These are phyloP conservation scores for Chlorella sp. DNA, from an alignment of 139 green algal species.

Conservation along the genomic window DNA sequence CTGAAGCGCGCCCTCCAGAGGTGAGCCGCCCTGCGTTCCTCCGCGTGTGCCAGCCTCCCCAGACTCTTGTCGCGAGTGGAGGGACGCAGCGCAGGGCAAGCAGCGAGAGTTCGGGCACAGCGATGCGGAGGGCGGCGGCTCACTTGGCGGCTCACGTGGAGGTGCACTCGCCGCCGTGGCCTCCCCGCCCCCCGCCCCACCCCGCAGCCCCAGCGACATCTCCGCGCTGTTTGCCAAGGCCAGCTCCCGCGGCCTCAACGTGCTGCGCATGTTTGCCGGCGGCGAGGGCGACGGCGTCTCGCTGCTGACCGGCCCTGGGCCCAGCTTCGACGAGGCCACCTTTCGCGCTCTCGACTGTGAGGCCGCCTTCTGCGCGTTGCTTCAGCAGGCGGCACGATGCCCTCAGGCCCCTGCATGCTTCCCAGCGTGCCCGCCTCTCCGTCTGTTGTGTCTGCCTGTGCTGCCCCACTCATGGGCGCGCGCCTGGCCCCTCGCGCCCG, in stretches of 20 bases:
- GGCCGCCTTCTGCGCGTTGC: not conserved
- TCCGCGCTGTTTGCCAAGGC: conserved; percentile 3
- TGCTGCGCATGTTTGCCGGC: conserved; percentile 16
- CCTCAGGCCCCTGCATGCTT: no score
- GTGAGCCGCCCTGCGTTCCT: not conserved
- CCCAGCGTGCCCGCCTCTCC: no score
- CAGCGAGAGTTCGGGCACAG: no score
- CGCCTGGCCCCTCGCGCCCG: not conserved
- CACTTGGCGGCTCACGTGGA: not conserved
- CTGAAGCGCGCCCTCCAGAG: not conserved
- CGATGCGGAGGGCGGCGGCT: not conserved
- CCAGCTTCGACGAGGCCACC: not conserved
- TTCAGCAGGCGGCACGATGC: not conserved
- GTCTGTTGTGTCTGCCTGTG: no score
- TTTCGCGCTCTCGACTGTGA: not conserved
- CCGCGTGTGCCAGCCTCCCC: no score
- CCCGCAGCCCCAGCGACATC: not conserved
- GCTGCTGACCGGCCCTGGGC: not conserved
- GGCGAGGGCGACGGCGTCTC: not conserved
- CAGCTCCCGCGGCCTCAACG: not conserved
- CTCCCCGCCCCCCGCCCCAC: not conserved
- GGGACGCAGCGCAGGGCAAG: no score
- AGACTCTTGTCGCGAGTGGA: no score
- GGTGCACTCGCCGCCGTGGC: not conserved
- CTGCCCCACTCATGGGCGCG: no score